These are phyloP conservation scores for Aureobasidium sp. DNA, from an alignment of 2,329 filamentous ascomycete genomes.

Conservation along the genomic window DNA sequence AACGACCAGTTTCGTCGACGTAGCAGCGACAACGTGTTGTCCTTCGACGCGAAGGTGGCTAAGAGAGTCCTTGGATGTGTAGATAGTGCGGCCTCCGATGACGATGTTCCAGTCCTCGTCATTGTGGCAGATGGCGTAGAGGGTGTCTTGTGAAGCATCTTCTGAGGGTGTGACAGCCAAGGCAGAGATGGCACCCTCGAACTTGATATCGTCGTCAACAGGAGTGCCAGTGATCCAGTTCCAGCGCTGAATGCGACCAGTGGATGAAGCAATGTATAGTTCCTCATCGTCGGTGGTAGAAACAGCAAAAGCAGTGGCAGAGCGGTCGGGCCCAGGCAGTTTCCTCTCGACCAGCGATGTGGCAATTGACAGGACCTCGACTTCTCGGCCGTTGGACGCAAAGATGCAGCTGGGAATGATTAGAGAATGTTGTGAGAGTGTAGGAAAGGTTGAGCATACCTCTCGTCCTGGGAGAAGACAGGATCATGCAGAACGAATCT, in stretches of 20 bases:
- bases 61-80: constrained; percentile 28
- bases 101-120: constrained; percentile 31
- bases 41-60: constrained; percentile 36
- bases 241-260: constrained; percentile 47
- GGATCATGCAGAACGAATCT: constrained; percentile 48
- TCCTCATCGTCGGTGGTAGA: constrained; percentile 43
- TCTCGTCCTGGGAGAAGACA: constrained; percentile 48
- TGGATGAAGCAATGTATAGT: constrained; percentile 44
- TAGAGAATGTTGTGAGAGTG: constrained; percentile 15
- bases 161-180: constrained; percentile 20
- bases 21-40: constrained; percentile 48
- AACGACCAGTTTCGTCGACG: constrained; percentile 49
- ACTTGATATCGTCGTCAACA: constrained; percentile 15
- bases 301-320: constrained; percentile 43
- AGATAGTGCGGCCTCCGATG: constrained; percentile 28
- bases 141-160: constrained; percentile 23
- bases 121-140: constrained; percentile 30
- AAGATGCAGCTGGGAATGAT: constrained; percentile 55
- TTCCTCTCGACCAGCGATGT: constrained; percentile 73
- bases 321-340: constrained; percentile 47
- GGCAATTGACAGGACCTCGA: constrained; percentile 72
- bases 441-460: constrained; percentile 34
- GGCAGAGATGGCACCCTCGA: constrained; percentile 14
- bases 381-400: constrained; percentile 61
- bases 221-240: constrained; percentile 43